Base-by-base conservation (phyloP, 2,329 filamentous ascomycete species). In the Fusarium sp. region DNA sequence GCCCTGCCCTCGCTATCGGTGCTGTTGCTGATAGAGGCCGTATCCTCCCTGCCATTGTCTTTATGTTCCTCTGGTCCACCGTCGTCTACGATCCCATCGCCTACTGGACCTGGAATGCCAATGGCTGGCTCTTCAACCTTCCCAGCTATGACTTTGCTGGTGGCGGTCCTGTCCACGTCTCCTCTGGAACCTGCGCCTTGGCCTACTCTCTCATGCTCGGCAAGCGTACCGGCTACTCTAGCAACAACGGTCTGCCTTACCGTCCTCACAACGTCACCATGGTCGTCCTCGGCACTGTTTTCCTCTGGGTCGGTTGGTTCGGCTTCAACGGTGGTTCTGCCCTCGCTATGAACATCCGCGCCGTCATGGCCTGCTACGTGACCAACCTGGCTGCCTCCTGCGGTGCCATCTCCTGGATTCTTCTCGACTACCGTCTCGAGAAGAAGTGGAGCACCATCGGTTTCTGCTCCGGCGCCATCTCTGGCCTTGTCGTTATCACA, bases 271-370 rank as follows among this genome's bases (percentile, higher is more conserved):
- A 92, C 75, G 90, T 92, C 44, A 92, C 91, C 60, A 85, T 92
- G 72, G 89, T 93, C 69, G 89, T 93, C 48, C 84, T 94, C 46
- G 91, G 92, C 22, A 93, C 92, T 6, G 87, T 91, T 26, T 87
- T 91, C 80, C 86, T 97, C 50, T 98, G 95, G 95, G 92, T 97
- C 45, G 94, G 95, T 61, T 98, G 94, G 95, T 96, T 97, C 78
- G 95, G 95, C 49, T 98, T 98, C 88, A 98, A 97, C 80, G 94
- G 93, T 55, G 95, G 95, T 66, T 88, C 91, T 5, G 95, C 94
- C 3, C 85, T 97, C 43, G 87, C 88, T 62, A 92, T 93, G 69
- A 97, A 96, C 82, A 83, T 97, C 73, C 92, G 95, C 63, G 92
- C 95, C 55, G 86, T 97, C 78, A 95, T 97, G 92, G 94, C 95